Conservation (phyloP, 306 rosid species). For the peach (Prunus persica) region DNA sequence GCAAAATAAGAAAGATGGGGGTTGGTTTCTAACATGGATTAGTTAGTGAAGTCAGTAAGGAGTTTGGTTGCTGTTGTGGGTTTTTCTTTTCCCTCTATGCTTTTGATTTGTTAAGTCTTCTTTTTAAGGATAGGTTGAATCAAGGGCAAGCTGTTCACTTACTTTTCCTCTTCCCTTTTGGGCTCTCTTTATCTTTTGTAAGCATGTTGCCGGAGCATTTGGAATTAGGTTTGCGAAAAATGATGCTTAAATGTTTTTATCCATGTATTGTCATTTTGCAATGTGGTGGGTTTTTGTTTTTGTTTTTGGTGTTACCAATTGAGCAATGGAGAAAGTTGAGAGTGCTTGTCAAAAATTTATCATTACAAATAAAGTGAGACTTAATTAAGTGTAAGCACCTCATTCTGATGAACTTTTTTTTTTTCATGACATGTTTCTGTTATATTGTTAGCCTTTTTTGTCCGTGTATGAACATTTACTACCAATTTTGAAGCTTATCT, state of each 20-base stretch:
- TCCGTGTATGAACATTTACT: constrained; percentile 17
- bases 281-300: constrained; percentile 10
- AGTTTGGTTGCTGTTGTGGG: constrained; percentile 34
- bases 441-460: not conserved
- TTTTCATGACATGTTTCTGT: not conserved
- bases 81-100: constrained; percentile 9
- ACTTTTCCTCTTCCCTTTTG: not conserved
- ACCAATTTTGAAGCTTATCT: not conserved
- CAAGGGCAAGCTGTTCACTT: not conserved
- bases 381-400: constrained; percentile 8
- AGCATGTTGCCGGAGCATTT: constrained; percentile 12
- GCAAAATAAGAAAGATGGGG: constrained; percentile 8
- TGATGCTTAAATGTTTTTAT: not conserved
- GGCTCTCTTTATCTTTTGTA: not conserved
- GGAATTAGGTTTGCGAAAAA: not conserved
- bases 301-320: constrained; percentile 3
- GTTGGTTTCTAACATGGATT: constrained; percentile 23
- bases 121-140: not conserved
- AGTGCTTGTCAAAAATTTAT: constrained; percentile 2
- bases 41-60: constrained; percentile 28
- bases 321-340: constrained; percentile 17
- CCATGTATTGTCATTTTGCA: not conserved
- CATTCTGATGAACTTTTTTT: constrained; percentile 17
- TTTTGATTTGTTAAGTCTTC: not conserved
- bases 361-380: constrained; percentile 7